These are phyloP conservation scores for Willaertia magna DNA, from an alignment of 208 protist species.

Conservation along the genomic window DNA sequence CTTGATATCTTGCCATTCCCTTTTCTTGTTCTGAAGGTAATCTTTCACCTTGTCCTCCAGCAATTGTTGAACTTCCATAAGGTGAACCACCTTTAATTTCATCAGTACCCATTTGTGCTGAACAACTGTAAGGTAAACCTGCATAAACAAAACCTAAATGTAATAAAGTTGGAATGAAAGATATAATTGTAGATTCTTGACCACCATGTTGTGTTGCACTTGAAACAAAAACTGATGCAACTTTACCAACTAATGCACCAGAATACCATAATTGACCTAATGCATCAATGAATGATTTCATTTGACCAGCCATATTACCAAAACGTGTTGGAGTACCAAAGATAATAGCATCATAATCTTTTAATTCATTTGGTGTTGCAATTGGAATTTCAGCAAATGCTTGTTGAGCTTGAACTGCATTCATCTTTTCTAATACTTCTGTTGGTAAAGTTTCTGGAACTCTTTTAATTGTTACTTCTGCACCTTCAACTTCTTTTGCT, in stretches of 20 bases:
- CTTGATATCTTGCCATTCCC: constrained; percentile 11
- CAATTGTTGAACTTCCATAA: constrained; percentile 36
- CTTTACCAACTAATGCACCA: constrained; percentile 31
- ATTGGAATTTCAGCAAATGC: constrained; percentile 23
- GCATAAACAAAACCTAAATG: constrained; percentile 36
- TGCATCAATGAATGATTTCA: constrained; percentile 33
- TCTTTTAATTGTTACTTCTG: constrained; percentile 29
- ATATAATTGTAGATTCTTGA: background rate
- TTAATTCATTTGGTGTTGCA: background rate
- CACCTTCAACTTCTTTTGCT: constrained; percentile 26
- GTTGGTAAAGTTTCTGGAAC: constrained; percentile 38
- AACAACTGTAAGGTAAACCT: constrained; percentile 28
- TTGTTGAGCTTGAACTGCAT: constrained; percentile 23
- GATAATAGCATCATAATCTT: constrained; percentile 29
- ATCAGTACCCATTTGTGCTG: constrained; percentile 6
- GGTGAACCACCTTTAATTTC: constrained; percentile 33
- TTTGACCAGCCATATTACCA: constrained; percentile 28
- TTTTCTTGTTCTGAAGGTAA: constrained; percentile 24
- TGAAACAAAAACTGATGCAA: constrained; percentile 29
- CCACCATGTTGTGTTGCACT: constrained; percentile 30
- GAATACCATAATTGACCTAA: constrained; percentile 28
- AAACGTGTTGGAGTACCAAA: constrained; percentile 38
- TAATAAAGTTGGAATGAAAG: background rate
- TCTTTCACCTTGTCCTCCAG: constrained; percentile 30
- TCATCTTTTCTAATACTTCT: constrained; percentile 42